Evolutionary conservation across 768 basidiomycete species (phyloP).

Genomic region (Boletus sp.): DNA sequence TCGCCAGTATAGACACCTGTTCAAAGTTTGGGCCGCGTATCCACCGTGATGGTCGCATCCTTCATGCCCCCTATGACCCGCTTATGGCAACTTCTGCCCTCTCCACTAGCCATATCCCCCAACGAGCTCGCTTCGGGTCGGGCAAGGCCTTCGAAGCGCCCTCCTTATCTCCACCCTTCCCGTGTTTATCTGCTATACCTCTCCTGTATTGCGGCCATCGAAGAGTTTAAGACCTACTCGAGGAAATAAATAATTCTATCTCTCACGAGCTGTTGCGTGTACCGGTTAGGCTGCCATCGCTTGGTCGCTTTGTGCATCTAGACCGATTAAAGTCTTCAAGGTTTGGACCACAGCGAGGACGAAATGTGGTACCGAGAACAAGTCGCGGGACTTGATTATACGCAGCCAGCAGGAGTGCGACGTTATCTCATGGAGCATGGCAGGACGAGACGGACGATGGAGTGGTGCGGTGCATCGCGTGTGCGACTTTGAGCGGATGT

Average conservation of each 20-base stretch:
- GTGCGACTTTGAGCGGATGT: too few relatives aligned
- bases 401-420: neutral
- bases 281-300: conserved; percentile 6
- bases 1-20: too few relatives aligned
- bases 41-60: too few relatives aligned
- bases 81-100: conserved; percentile 28
- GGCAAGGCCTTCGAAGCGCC: conserved; percentile 33
- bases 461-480: too few relatives aligned
- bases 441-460: too few relatives aligned
- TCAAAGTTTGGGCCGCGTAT: too few relatives aligned
- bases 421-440: too few relatives aligned
- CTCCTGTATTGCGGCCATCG: conserved; percentile 14
- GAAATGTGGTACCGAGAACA: neutral
- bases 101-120: conserved; percentile 31
- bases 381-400: neutral
- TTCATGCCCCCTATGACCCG: conserved; percentile 16
- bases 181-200: conserved; percentile 26
- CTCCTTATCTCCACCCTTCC: conserved; percentile 30
- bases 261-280: neutral
- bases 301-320: conserved; percentile 8
- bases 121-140: conserved; percentile 33
- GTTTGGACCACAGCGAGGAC: neutral
- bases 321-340: neutral
- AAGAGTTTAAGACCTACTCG: conserved; percentile 15
- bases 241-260: too few relatives aligned